Base-by-base conservation (phyloP, 352 stramenopile genomes). In the Phytophthora pseudosyringae region DNA sequence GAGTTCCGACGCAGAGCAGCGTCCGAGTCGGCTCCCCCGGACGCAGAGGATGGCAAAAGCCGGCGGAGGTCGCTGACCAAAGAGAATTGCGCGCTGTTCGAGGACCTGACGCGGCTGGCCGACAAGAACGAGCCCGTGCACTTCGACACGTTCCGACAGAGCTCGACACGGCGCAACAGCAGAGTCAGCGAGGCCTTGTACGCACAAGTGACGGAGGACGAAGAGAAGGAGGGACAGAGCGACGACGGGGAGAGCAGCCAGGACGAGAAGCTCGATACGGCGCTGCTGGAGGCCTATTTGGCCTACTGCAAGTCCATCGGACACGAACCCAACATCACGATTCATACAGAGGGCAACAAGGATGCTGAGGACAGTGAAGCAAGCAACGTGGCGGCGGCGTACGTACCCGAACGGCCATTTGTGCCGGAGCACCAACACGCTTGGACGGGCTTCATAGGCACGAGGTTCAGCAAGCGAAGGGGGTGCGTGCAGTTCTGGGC, bases 271-370 rank as follows among this genome's bases (percentile, higher is more conserved):
- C 84, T 90, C 7, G 98, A 98, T 72, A 89, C 76, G 9, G 90
- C 97, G 69, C 80, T 99, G 6, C 71, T 98, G 29, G 94, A 99
- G 70, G 95, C 96, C 35, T 97, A 97, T 73, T 67, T 98, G 7
- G 83, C 95, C 15, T 98, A 98, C 72, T 81, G 98, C 54, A 93
- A 86, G 54, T 89, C 95, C 41, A 90, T 98, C 69, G 88, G 81
- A 16, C 76, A 89, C 26, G 71, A 83, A 52, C 79, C 80, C 9
- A 77, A 83, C 51, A 90, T 99, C 69, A 83, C 60, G 36, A 93
- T 97, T 16, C 86, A 78, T 31, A 13, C 15, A 4, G 41, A 58
- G 13, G 63, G 88, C 73, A 74, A 78, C 86, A 77, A 86, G 76
- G 36, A 71, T 3, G 60, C 55, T 1, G 63, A 70, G 12, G 49